phyloP scores from a whole-genome alignment of 192 early-diverging fungal species.

The Backusella morwellensis region DNA sequence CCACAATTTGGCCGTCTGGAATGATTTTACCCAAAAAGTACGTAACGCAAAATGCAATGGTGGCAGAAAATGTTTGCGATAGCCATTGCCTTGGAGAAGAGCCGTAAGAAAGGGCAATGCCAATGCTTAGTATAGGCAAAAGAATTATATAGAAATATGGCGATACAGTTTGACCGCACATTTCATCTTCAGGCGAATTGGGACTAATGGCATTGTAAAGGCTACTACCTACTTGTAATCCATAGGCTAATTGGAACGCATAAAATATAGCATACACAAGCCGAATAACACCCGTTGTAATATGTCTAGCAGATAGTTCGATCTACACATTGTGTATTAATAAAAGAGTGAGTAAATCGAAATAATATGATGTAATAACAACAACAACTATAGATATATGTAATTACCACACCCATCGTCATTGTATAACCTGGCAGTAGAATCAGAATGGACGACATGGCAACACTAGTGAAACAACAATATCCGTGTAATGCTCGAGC shows the following conservation, averaged over 20 bases:
- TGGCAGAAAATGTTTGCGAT: conserved; percentile 14
- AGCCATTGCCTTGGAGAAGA: conserved; percentile 46
- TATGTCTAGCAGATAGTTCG: conserved; percentile 83
- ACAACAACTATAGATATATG: background rate
- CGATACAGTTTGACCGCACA: conserved; percentile 19
- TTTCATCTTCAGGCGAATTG: conserved; percentile 12
- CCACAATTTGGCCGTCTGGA: conserved; percentile 27
- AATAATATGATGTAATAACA: background rate
- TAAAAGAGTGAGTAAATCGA: background rate
- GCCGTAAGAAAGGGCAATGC: conserved; percentile 59
- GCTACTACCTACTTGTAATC: conserved; percentile 48
- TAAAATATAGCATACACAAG: conserved; percentile 53
- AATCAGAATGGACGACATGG: conserved; percentile 45
- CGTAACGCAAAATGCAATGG: conserved; percentile 18
- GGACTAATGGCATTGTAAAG: conserved; percentile 30
- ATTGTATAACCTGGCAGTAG: conserved; percentile 75
- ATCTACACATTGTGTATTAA: conserved; percentile 37
- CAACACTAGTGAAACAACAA: conserved; percentile 35
- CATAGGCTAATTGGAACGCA: conserved; percentile 77
- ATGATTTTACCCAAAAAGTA: conserved; percentile 27
- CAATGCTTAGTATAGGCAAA: conserved; percentile 41
- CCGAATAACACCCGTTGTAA: conserved; percentile 73
- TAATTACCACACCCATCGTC: conserved; percentile 66
- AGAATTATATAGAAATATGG: conserved; percentile 41
- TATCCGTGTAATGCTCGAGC: conserved; percentile 26